A percentile compares a stretch with the other conserved stretches of the same genome.
phyloP scores from a whole-genome alignment of 768 basidiomycete species.

The Mycena capillaripes region DNA sequence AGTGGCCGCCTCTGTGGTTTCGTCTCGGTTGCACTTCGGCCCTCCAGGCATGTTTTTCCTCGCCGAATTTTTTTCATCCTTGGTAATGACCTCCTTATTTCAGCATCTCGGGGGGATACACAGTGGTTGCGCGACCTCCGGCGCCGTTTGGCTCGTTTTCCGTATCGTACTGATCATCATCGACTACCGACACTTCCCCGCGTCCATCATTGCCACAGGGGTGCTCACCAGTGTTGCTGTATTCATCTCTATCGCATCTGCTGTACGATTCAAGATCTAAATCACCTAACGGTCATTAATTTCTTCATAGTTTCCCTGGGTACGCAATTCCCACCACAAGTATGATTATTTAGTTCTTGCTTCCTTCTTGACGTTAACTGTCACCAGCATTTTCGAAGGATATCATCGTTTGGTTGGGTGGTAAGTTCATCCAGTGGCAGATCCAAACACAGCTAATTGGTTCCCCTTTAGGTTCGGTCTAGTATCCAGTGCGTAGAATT shows the following conservation, averaged over 20 bases:
- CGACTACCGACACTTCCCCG: conserved; percentile 63
- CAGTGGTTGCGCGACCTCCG: conserved; percentile 85
- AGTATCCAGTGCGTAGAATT: conserved; percentile 67
- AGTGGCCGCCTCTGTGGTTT: conserved; percentile 72
- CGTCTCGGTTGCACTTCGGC: conserved; percentile 81
- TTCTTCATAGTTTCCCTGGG: conserved; percentile 69
- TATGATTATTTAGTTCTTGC: conserved; percentile 45
- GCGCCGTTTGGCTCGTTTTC: conserved; percentile 79
- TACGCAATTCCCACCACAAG: conserved; percentile 88
- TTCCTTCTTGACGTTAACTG: background rate
- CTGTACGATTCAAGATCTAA: conserved; percentile 39
- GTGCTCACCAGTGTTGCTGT: conserved; percentile 73
- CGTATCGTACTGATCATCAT: conserved; percentile 69
- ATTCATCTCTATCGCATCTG: conserved; percentile 72
- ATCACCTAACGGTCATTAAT: background rate
- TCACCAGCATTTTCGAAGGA: conserved; percentile 78
- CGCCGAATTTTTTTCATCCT: background rate
- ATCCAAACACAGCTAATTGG: conserved; percentile 17
- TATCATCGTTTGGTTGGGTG: conserved; percentile 89
- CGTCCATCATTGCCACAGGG: conserved; percentile 71
- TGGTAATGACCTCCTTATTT: background rate
- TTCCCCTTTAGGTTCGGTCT: conserved; percentile 57
- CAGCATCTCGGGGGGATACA: conserved; percentile 89
- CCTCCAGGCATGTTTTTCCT: conserved; percentile 45
- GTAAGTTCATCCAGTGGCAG: conserved; percentile 49